Evolutionary conservation across 305 asterid genomes (phyloP).

Genomic region (Fraxinus albicans): DNA sequence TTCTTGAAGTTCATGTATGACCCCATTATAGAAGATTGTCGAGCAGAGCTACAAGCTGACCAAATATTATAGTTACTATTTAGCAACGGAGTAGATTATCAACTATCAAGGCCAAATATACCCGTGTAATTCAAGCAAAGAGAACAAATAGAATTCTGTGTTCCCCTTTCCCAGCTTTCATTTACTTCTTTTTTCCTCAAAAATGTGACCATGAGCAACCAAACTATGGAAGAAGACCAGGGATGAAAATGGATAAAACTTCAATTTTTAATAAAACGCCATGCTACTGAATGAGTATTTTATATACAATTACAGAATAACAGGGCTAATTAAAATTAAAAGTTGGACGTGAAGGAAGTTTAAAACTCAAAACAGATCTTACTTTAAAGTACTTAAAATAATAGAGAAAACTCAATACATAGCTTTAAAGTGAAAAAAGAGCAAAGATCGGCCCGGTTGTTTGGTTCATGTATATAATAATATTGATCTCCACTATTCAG

Average conservation of each 20-base stretch:
- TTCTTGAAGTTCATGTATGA: conserved; percentile 76
- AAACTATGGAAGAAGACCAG: neutral
- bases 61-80: neutral
- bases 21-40: conserved; percentile 40
- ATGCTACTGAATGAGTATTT: neutral
- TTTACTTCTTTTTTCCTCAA: neutral
- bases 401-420: conserved; percentile 23
- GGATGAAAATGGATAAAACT: neutral
- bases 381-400: conserved; percentile 11
- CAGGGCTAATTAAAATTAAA: neutral
- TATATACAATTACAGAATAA: neutral
- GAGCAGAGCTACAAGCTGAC: neutral
- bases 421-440: conserved; percentile 38
- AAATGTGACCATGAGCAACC: neutral
- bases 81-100: neutral
- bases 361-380: conserved; percentile 19
- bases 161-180: neutral
- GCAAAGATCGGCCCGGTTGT: neutral
- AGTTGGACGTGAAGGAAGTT: neutral
- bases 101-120: neutral
- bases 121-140: neutral
- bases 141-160: neutral
- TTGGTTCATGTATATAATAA: conserved; percentile 9
- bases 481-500: conserved; percentile 22
- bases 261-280: neutral